Conservation (phyloP, 305 asterid species). For the Ajuga reptans region DNA sequence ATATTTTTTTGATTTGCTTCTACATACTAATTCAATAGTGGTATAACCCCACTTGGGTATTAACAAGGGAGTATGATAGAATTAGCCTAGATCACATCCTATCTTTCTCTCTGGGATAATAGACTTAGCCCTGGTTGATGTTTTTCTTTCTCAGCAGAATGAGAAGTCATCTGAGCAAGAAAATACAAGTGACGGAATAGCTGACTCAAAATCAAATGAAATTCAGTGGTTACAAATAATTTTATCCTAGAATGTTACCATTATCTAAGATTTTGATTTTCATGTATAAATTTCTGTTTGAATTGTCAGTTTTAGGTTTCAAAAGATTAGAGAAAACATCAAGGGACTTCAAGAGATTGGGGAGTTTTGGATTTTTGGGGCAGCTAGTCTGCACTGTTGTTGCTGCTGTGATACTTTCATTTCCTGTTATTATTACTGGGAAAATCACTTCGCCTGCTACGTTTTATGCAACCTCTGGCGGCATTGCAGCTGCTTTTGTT, state of each 20-base stretch:
- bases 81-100: no score
- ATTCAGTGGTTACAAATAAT: slow-evolving; percentile 72
- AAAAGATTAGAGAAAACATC: slow-evolving; percentile 79
- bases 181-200: slow-evolving; percentile 26
- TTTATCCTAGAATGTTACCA: no score
- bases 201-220: slow-evolving; percentile 56
- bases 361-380: slow-evolving; percentile 96
- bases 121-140: no score
- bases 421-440: slow-evolving; percentile 69
- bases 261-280: neutral
- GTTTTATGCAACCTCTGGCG: slow-evolving; percentile 84
- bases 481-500: slow-evolving; percentile 86
- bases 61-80: no score
- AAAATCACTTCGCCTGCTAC: slow-evolving; percentile 80
- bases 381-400: slow-evolving; percentile 79
- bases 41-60: no score
- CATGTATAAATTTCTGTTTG: neutral
- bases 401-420: slow-evolving; percentile 83
- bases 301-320: slow-evolving; percentile 48
- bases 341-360: slow-evolving; percentile 82
- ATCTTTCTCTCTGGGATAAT: no score
- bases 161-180: slow-evolving; percentile 41
- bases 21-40: no score
- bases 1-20: no score
- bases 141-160: slow-evolving; percentile 35